Conservation (phyloP, 106 monocot species). For the Narthecium ossifragum region DNA sequence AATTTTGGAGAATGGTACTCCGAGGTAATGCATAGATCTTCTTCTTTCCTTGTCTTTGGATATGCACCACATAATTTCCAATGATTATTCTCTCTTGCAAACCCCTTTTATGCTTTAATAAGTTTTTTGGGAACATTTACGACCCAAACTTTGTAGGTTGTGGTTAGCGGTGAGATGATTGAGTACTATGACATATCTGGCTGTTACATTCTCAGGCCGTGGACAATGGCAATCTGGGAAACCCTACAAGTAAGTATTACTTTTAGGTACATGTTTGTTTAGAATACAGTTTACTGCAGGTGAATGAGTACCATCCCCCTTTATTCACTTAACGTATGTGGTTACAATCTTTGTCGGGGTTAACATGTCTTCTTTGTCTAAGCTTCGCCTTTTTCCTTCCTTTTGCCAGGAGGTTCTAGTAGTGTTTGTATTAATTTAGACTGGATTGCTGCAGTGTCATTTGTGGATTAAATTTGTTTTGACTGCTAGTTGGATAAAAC, state of each 20-base stretch:
- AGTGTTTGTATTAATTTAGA: too few relatives aligned
- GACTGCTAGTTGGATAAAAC: too few relatives aligned
- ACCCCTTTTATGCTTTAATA: background rate
- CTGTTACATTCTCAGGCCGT: constrained; percentile 86
- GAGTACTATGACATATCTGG: constrained; percentile 94
- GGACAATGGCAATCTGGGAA: constrained; percentile 88
- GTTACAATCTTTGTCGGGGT: too few relatives aligned
- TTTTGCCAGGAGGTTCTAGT: too few relatives aligned
- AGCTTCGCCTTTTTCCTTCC: background rate
- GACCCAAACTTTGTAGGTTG: constrained; percentile 44
- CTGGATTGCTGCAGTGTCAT: too few relatives aligned
- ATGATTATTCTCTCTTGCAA: background rate
- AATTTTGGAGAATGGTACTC: constrained; percentile 98
- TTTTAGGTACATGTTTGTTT: too few relatives aligned
- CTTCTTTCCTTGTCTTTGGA: background rate
- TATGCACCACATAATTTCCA: background rate
- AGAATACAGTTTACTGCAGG: too few relatives aligned
- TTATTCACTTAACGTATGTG: too few relatives aligned
- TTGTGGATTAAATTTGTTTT: too few relatives aligned
- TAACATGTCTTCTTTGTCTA: background rate
- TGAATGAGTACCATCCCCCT: too few relatives aligned
- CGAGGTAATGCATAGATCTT: constrained; percentile 40
- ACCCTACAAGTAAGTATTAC: constrained; percentile 50
- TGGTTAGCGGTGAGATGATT: constrained; percentile 78
- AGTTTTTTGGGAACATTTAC: background rate